Evolutionary conservation across 345 rosid genomes (phyloP).

Genomic region (Boechera stricta): DNA sequence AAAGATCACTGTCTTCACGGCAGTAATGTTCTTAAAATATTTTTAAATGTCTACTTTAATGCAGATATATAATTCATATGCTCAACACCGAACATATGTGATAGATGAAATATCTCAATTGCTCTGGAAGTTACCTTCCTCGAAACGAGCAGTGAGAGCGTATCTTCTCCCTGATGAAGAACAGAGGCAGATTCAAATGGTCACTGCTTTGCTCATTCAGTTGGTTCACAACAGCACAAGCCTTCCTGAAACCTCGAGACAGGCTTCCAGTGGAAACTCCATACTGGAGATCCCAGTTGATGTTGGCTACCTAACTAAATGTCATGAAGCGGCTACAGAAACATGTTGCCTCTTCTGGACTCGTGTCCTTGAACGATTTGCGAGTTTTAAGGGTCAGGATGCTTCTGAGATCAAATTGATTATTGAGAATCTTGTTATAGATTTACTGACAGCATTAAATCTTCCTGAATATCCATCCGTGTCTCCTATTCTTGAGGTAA

Average conservation of each 20-base stretch:
- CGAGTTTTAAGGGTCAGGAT: slow-evolving; percentile 88
- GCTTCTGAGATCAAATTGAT: slow-evolving; percentile 87
- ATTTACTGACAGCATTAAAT: slow-evolving; percentile 87
- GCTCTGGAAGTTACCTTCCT: slow-evolving; percentile 85
- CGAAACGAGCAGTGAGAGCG: slow-evolving; percentile 79
- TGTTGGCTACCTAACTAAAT: slow-evolving; percentile 65
- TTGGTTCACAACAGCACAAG: slow-evolving; percentile 89
- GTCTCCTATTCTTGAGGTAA: slow-evolving; percentile 93
- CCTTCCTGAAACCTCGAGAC: slow-evolving; percentile 82
- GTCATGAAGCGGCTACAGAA: slow-evolving; percentile 87
- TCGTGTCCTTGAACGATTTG: slow-evolving; percentile 88
- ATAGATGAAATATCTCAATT: slow-evolving; percentile 89
- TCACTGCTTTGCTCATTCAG: slow-evolving; percentile 93
- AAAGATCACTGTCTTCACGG: slow-evolving; percentile 7
- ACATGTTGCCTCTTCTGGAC: slow-evolving; percentile 98
- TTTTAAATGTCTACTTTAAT: slow-evolving; percentile 34
- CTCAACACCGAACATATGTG: slow-evolving; percentile 84
- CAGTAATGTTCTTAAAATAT: slow-evolving; percentile 17
- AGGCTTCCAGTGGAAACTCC: slow-evolving; percentile 61
- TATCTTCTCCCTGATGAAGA: slow-evolving; percentile 98
- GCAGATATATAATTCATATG: slow-evolving; percentile 88
- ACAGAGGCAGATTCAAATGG: slow-evolving; percentile 97
- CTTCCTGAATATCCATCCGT: slow-evolving; percentile 97
- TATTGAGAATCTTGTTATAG: slow-evolving; percentile 92
- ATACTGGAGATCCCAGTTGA: slow-evolving; percentile 73